Conservation (phyloP, 345 rosid species). For the Ceriops decandra region DNA sequence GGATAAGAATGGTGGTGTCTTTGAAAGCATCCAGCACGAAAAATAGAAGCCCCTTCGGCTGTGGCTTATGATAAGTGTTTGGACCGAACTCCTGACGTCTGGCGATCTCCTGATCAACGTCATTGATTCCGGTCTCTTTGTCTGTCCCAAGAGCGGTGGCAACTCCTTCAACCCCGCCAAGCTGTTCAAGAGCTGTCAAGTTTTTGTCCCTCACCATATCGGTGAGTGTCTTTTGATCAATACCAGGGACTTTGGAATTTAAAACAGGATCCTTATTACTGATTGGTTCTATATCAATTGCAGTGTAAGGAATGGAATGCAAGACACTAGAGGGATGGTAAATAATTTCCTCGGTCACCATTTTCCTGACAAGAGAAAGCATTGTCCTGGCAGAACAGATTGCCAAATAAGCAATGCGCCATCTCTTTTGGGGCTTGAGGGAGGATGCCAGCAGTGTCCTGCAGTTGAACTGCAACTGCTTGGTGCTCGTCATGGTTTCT, state of each 20-base stretch:
- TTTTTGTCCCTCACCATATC: constrained; percentile 44
- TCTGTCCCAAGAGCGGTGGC: constrained; percentile 50
- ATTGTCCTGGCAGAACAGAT: constrained; percentile 51
- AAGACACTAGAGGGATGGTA: constrained; percentile 22
- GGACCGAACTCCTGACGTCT: constrained; percentile 46
- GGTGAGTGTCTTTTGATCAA: constrained; percentile 32
- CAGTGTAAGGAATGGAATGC: constrained; percentile 21
- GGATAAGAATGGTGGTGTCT: constrained; percentile 50
- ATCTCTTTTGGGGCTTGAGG: constrained; percentile 53
- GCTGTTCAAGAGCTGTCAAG: constrained; percentile 23
- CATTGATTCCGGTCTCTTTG: constrained; percentile 41
- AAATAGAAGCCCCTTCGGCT: constrained; percentile 52
- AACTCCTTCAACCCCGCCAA: constrained; percentile 54
- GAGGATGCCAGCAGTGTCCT: constrained; percentile 31
- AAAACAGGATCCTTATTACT: constrained; percentile 19
- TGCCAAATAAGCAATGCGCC: constrained; percentile 56
- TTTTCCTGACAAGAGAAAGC: constrained; percentile 49
- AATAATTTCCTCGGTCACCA: constrained; percentile 20
- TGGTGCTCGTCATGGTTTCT: constrained; percentile 30
- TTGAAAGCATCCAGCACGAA: constrained; percentile 56
- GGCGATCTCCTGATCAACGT: constrained; percentile 34
- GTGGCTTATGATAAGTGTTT: constrained; percentile 58
- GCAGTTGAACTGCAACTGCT: constrained; percentile 26
- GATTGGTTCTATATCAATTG: constrained; percentile 30
- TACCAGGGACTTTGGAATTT: constrained; percentile 21